A percentile compares a stretch with the other conserved stretches of the same genome.
phyloP scores from a whole-genome alignment of 2,329 filamentous ascomycete species.

The Lecanosticta acicola region DNA sequence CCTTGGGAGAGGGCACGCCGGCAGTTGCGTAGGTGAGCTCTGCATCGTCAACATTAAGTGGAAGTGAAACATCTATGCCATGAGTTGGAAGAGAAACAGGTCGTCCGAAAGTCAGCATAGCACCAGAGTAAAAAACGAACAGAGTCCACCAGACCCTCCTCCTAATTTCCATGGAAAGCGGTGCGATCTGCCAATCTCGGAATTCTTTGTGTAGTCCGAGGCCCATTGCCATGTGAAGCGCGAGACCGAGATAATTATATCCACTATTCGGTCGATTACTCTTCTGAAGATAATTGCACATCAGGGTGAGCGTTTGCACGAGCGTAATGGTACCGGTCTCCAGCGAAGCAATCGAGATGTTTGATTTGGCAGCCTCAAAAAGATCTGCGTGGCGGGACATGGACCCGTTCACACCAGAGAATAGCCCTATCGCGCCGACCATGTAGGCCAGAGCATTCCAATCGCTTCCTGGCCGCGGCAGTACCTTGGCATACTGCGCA shows the following conservation, averaged over 20 bases:
- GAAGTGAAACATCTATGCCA: conserved; percentile 40
- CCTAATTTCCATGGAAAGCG: conserved; percentile 34
- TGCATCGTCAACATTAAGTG: conserved; percentile 43
- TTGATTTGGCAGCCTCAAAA: conserved; percentile 42
- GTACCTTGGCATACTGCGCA: conserved; percentile 42
- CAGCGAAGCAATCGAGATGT: conserved; percentile 43
- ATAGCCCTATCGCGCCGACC: conserved; percentile 42
- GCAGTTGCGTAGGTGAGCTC: conserved; percentile 34
- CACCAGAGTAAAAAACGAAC: conserved; percentile 47
- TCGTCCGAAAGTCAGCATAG: conserved; percentile 47
- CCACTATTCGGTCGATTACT: conserved; percentile 48
- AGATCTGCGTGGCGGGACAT: conserved; percentile 41
- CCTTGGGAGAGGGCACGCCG: conserved; percentile 13
- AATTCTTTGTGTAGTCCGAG: conserved; percentile 49
- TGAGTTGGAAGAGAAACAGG: conserved; percentile 44
- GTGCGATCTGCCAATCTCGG: conserved; percentile 42
- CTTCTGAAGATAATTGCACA: conserved; percentile 48
- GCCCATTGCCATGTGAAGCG: conserved; percentile 47
- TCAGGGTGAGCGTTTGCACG: conserved; percentile 44
- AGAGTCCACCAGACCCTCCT: conserved; percentile 35
- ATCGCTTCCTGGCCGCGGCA: conserved; percentile 38
- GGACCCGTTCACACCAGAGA: conserved; percentile 35
- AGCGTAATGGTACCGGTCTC: conserved; percentile 47
- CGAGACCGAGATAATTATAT: conserved; percentile 46
- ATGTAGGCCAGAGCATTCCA: conserved; percentile 46